phyloP scores from a whole-genome alignment of 2,329 filamentous ascomycete species.

The Curvularia spicifera region DNA sequence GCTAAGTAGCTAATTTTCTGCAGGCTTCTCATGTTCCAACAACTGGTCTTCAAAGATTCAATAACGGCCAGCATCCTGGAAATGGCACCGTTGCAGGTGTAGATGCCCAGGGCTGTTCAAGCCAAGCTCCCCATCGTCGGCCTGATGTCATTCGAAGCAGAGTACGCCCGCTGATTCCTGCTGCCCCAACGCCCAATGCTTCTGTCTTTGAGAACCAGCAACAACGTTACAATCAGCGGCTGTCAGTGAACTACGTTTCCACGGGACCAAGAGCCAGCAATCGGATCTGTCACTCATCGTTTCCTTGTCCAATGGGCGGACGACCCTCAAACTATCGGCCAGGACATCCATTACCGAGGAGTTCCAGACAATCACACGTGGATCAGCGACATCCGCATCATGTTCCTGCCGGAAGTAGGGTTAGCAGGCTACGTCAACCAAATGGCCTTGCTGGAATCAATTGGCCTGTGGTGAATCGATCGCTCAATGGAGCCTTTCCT shows the following conservation, averaged over 20 bases:
- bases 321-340: background rate
- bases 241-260: background rate
- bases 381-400: background rate
- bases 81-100: no score
- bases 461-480: background rate
- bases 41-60: no score
- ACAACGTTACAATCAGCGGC: background rate
- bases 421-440: background rate
- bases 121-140: background rate
- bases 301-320: background rate
- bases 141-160: background rate
- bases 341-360: background rate
- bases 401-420: background rate
- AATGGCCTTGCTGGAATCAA: background rate
- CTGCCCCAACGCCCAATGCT: background rate
- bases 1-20: background rate
- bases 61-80: background rate
- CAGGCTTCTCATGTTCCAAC: background rate
- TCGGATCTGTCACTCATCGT: background rate
- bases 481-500: background rate
- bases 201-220: constrained; percentile 1
- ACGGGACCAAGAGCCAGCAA: background rate
- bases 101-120: background rate
- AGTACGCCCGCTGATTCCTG: background rate
- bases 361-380: background rate